phyloP scores from a whole-genome alignment of 2,329 filamentous ascomycete species.

The Nigrospora oryzae region DNA sequence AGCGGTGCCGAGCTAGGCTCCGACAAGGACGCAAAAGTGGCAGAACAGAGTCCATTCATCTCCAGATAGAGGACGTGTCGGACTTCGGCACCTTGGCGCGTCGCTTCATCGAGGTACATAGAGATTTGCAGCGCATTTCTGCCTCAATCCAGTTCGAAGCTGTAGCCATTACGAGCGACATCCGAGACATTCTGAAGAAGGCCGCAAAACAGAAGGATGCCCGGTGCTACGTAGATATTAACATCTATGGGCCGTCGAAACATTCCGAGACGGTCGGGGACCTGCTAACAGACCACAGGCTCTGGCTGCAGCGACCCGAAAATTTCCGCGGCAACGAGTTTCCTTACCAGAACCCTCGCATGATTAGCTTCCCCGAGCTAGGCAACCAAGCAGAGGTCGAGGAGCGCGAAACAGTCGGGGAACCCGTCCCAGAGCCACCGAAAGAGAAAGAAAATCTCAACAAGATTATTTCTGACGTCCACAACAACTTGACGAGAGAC shows the following conservation, averaged over 20 bases:
- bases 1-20: not conserved
- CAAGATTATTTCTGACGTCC: not conserved
- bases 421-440: not conserved
- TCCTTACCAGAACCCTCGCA: slow-evolving; percentile 22
- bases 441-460: not conserved
- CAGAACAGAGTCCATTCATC: not conserved
- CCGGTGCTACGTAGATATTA: slow-evolving; percentile 19
- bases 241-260: slow-evolving; percentile 24
- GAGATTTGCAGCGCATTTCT: not conserved
- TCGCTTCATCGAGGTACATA: not conserved
- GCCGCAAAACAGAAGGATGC: not conserved
- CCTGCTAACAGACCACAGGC: slow-evolving; percentile 16
- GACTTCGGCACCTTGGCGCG: not conserved
- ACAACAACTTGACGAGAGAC: not conserved
- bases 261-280: slow-evolving; percentile 14
- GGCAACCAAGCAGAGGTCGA: not conserved
- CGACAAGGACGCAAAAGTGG: not conserved
- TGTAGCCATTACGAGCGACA: not conserved
- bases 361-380: slow-evolving; percentile 12
- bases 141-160: not conserved
- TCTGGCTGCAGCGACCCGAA: slow-evolving; percentile 25
- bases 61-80: not conserved
- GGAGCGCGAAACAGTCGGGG: too few relatives aligned
- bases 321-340: slow-evolving; percentile 7
- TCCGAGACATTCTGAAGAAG: not conserved